Conservation (phyloP, 352 stramenopile species). For the Plasmopara halstedii region DNA sequence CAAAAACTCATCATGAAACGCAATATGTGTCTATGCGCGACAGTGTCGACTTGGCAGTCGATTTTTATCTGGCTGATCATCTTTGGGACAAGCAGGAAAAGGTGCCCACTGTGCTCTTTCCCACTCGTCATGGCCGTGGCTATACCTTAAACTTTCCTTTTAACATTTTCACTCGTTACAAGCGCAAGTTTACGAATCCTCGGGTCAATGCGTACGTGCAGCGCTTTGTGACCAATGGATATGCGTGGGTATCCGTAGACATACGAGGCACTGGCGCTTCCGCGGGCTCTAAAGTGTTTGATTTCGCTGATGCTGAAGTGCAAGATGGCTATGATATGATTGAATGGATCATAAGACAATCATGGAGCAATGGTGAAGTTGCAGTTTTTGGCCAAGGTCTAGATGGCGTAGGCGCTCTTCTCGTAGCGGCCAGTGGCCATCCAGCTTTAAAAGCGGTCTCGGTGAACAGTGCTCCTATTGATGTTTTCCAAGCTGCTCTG, state of each 20-base stretch:
- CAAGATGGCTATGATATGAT: constrained; percentile 68
- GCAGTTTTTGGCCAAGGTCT: constrained; percentile 62
- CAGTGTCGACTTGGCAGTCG: constrained; percentile 61
- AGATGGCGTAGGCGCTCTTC: constrained; percentile 57
- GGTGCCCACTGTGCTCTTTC: constrained; percentile 61
- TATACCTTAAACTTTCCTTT: constrained; percentile 80
- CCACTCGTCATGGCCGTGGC: constrained; percentile 69
- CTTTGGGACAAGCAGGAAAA: constrained; percentile 48
- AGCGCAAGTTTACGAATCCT: constrained; percentile 73
- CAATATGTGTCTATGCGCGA: constrained; percentile 71
- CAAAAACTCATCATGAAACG: constrained; percentile 55
- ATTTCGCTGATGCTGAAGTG: constrained; percentile 68
- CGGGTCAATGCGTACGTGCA: constrained; percentile 68
- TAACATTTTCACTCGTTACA: constrained; percentile 55
- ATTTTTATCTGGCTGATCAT: constrained; percentile 66
- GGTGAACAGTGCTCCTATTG: constrained; percentile 59
- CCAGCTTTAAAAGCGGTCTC: constrained; percentile 64
- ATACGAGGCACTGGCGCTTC: constrained; percentile 73
- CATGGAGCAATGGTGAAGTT: constrained; percentile 76
- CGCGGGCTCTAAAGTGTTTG: constrained; percentile 45
- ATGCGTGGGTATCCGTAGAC: constrained; percentile 71
- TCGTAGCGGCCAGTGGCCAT: constrained; percentile 53
- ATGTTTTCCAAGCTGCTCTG: constrained; percentile 63
- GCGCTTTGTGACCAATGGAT: constrained; percentile 63
- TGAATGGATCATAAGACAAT: constrained; percentile 73